These are phyloP conservation scores for Brassica hybrid DNA, from an alignment of 441 rosid genomes.

Conservation along the genomic window DNA sequence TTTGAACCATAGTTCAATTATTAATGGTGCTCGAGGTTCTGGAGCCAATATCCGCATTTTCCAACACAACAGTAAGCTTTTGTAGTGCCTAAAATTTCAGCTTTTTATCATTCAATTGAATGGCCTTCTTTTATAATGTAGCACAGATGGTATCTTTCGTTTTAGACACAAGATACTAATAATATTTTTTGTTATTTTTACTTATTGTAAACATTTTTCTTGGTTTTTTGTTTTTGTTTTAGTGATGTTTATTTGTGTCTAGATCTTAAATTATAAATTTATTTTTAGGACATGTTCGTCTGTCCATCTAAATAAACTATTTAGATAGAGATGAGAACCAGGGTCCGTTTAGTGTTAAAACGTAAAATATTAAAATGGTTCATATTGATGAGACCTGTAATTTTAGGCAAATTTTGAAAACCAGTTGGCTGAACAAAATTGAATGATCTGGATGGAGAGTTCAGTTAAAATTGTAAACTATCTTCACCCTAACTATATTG, in stretches of 20 bases:
- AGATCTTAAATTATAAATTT: neutral
- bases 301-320: neutral
- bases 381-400: neutral
- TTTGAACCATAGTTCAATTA: conserved; percentile 85
- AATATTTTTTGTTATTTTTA: no score
- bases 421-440: neutral
- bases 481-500: neutral
- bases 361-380: neutral
- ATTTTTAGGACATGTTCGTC: neutral
- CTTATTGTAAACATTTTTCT: no score
- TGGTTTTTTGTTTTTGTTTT: neutral
- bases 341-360: neutral
- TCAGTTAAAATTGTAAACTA: neutral
- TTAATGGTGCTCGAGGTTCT: conserved; percentile 94
- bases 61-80: conserved; percentile 75
- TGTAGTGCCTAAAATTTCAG: neutral
- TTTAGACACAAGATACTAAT: neutral
- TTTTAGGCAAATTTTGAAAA: no score
- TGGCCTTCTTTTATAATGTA: neutral
- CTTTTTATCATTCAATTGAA: neutral
- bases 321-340: neutral
- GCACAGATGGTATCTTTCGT: neutral
- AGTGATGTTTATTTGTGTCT: neutral
- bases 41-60: conserved; percentile 86
- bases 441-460: neutral